phyloP scores from a whole-genome alignment of 2,329 filamentous ascomycete species.

The Oidium heveae region DNA sequence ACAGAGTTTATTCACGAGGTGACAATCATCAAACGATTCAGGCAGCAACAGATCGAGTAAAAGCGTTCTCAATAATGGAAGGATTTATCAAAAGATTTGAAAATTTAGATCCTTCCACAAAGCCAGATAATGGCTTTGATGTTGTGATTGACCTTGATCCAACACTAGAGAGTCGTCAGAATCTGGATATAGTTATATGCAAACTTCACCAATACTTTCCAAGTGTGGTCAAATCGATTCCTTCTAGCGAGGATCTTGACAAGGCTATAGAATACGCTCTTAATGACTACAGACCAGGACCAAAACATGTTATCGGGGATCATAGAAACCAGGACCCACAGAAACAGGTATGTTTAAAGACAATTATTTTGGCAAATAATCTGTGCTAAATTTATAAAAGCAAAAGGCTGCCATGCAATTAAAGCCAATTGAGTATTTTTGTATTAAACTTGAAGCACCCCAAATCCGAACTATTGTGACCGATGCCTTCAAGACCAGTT shows the following conservation, averaged over 20 bases:
- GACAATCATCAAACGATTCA: conserved; percentile 98
- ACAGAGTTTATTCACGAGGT: conserved; percentile 59
- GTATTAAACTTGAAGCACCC: conserved; percentile 25
- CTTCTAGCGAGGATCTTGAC: conserved; percentile 50
- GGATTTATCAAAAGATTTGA: conserved; percentile 77
- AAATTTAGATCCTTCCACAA: conserved; percentile 34
- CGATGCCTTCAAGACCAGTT: conserved; percentile 34
- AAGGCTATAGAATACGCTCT: conserved; percentile 51
- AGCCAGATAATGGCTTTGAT: conserved; percentile 68
- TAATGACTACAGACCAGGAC: conserved; percentile 24
- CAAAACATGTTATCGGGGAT: too few species aligned
- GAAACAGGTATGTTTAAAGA: too few species aligned
- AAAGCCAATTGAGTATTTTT: conserved; percentile 37
- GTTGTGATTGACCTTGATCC: conserved; percentile 66
- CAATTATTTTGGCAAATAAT: too few species aligned
- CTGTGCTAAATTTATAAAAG: too few species aligned
- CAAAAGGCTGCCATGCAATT: too few species aligned
- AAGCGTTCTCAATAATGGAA: conserved; percentile 82
- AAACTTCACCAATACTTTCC: conserved; percentile 57
- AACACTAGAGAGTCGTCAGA: conserved; percentile 48
- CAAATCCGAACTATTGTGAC: conserved; percentile 36
- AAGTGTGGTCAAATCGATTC: conserved; percentile 44
- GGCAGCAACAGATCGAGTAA: conserved; percentile 44
- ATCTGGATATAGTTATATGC: conserved; percentile 55
- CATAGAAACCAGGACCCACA: too few species aligned